phyloP scores from a whole-genome alignment of 2,329 filamentous ascomycete genomes.

The Pyrenochaeta sp. region DNA sequence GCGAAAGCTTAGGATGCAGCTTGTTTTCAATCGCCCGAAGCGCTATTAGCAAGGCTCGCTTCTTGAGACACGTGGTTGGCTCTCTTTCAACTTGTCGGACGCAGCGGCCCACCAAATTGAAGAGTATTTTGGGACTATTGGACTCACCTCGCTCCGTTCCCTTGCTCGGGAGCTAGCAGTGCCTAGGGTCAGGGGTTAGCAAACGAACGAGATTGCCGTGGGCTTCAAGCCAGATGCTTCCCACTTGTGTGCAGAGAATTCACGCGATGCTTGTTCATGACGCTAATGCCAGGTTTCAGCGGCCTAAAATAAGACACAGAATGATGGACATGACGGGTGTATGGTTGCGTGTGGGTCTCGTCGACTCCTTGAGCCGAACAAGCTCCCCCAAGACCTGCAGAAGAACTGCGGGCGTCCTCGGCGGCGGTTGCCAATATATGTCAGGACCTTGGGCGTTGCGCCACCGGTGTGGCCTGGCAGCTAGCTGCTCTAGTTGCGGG shows the following conservation, averaged over 20 bases:
- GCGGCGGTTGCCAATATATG: conserved; percentile 20
- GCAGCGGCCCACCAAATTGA: conserved; percentile 1
- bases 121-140: background rate
- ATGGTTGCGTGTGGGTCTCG: conserved; percentile 2
- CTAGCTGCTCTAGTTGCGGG: conserved; percentile 4
- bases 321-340: conserved; percentile 9
- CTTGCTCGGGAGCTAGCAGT: background rate
- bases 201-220: conserved; percentile 13
- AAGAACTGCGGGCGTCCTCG: conserved; percentile 5
- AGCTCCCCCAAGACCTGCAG: conserved; percentile 7
- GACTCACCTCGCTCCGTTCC: background rate
- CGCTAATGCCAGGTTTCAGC: background rate
- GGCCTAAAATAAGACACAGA: conserved; percentile 14
- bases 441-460: conserved; percentile 13
- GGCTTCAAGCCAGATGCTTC: conserved; percentile 1
- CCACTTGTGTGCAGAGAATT: no score
- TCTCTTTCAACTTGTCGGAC: conserved; percentile 8
- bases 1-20: conserved; percentile 7
- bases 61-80: conserved; percentile 18
- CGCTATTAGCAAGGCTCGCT: conserved; percentile 16
- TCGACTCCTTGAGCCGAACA: conserved; percentile 12
- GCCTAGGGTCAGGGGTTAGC: conserved; percentile 10
- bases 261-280: no score
- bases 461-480: conserved; percentile 9
- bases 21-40: conserved; percentile 7